These are phyloP conservation scores for Neolentinus lepideus DNA, from an alignment of 1,284 basidiomycete species.

Conservation along the genomic window DNA sequence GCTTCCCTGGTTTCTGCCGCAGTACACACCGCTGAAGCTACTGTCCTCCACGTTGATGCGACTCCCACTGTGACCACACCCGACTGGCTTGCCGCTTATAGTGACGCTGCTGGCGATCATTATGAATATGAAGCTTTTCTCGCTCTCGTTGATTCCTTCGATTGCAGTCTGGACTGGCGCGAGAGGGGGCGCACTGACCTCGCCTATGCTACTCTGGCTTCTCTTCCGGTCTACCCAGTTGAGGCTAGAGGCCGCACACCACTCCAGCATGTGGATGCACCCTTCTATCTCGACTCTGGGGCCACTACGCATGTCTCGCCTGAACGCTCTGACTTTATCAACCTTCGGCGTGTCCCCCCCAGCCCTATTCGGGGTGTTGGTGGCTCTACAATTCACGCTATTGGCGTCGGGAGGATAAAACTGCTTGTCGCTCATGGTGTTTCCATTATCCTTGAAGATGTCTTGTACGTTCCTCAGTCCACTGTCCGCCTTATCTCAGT, in stretches of 20 bases:
- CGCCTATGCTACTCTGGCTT: background rate
- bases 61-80: background rate
- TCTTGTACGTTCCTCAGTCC: conserved; percentile 16
- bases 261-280: background rate
- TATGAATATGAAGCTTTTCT: background rate
- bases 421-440: conserved; percentile 15
- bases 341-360: conserved; percentile 17
- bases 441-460: conserved; percentile 10
- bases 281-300: conserved; percentile 24
- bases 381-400: conserved; percentile 21
- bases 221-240: too few relatives aligned
- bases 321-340: conserved; percentile 13
- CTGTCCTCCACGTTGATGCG: background rate
- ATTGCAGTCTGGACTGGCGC: background rate
- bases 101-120: background rate
- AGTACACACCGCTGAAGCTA: background rate
- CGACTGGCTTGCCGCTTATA: background rate
- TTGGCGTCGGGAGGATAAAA: conserved; percentile 21
- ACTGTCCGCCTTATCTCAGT: conserved; percentile 19
- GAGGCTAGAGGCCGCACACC: background rate
- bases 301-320: conserved; percentile 16
- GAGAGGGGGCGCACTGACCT: background rate
- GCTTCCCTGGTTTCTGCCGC: background rate
- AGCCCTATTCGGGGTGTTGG: conserved; percentile 21
- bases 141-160: background rate